Evolutionary conservation across 2,329 filamentous ascomycete species (phyloP).

Genomic region (Thyridium curvatum): DNA sequence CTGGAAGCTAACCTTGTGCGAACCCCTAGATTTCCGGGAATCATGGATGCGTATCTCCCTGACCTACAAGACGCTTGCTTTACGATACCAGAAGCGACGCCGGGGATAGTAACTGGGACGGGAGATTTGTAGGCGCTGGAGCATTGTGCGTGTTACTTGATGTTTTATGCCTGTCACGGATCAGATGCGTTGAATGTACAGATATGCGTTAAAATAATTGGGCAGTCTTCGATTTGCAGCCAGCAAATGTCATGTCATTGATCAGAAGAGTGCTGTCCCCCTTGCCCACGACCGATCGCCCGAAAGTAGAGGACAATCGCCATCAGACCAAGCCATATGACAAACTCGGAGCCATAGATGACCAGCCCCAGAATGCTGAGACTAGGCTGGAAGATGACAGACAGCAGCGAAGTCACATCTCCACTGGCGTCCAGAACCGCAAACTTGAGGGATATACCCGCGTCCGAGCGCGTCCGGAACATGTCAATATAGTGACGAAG

Average conservation of each 20-base stretch:
- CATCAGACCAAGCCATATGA: conserved; percentile 62
- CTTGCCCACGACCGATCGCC: no score
- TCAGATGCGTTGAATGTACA: no score
- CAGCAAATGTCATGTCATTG: no score
- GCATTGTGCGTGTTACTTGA: no score
- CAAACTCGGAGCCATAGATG: conserved; percentile 61
- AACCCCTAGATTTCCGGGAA: conserved; percentile 5
- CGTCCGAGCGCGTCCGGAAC: conserved; percentile 56
- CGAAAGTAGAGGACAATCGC: conserved; percentile 53
- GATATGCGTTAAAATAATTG: no score
- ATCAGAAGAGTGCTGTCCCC: no score
- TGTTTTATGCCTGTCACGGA: no score
- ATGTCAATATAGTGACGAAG: conserved; percentile 66
- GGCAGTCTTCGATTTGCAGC: no score
- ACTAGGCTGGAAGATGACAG: conserved; percentile 53
- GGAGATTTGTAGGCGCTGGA: no score
- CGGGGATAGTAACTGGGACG: no score
- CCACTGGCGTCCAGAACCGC: conserved; percentile 64
- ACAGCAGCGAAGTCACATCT: conserved; percentile 60
- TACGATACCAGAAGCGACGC: conserved; percentile 1
- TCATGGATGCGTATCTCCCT: conserved; percentile 13
- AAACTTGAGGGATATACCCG: conserved; percentile 68
- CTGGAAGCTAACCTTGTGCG: not conserved
- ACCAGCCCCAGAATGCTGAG: conserved; percentile 57
- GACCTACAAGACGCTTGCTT: conserved; percentile 12